Conservation (phyloP, 2,329 filamentous ascomycete species). For the Fusarium chaquense region DNA sequence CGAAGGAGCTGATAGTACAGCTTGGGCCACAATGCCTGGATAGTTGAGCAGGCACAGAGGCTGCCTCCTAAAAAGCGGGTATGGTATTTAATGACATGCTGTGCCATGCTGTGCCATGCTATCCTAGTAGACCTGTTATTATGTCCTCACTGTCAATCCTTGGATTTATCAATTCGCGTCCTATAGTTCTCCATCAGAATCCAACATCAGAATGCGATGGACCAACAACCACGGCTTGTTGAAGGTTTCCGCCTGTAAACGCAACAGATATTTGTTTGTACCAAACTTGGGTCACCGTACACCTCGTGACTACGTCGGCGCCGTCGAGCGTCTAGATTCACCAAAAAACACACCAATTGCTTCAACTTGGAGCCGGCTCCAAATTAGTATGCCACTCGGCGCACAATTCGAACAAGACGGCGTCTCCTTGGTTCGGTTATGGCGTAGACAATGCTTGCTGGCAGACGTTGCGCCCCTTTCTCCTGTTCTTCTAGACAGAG, state of each 20-base stretch:
- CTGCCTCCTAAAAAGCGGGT: slow-evolving; percentile 17
- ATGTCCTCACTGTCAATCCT: not conserved
- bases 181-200: slow-evolving; percentile 5
- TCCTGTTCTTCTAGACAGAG: slow-evolving; percentile 30
- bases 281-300: slow-evolving; percentile 25
- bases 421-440: slow-evolving; percentile 30
- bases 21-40: slow-evolving; percentile 25
- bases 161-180: slow-evolving; percentile 12
- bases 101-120: slow-evolving; percentile 21
- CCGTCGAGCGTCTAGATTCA: slow-evolving; percentile 38
- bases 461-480: slow-evolving; percentile 39
- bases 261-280: slow-evolving; percentile 8
- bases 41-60: not conserved
- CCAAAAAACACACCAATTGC: slow-evolving; percentile 33
- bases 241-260: not conserved
- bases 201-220: not conserved
- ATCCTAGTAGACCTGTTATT: not conserved
- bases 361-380: slow-evolving; percentile 30
- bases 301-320: slow-evolving; percentile 22
- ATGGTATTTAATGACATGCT: slow-evolving; percentile 6
- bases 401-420: slow-evolving; percentile 31
- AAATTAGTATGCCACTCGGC: slow-evolving; percentile 37
- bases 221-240: slow-evolving; percentile 4
- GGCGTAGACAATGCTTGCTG: slow-evolving; percentile 31
- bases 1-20: slow-evolving; percentile 19